phyloP scores from a whole-genome alignment of 2,329 filamentous ascomycete genomes.

The Rutstroemia sp. region DNA sequence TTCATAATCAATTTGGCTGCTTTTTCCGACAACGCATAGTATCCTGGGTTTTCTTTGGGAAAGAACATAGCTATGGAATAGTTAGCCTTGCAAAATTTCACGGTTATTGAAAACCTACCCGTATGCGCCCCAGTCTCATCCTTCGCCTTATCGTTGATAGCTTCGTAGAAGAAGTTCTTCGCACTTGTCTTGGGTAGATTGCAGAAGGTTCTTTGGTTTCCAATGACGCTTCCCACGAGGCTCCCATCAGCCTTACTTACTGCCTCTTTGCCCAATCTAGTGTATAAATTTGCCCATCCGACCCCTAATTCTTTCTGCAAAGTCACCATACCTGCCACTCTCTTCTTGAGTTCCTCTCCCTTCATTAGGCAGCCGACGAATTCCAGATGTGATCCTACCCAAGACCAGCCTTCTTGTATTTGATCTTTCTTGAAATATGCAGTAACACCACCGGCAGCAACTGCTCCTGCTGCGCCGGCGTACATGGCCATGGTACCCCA shows the following conservation, averaged over 20 bases:
- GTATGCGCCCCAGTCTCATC: slow-evolving; percentile 81
- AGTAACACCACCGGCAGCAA: slow-evolving; percentile 74
- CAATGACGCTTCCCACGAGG: slow-evolving; percentile 52
- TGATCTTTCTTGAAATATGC: slow-evolving; percentile 81
- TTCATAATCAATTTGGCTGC: slow-evolving; percentile 56
- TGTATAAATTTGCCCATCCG: slow-evolving; percentile 83
- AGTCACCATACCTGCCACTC: slow-evolving; percentile 61
- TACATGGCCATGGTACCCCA: slow-evolving; percentile 84
- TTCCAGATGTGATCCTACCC: slow-evolving; percentile 85
- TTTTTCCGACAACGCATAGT: slow-evolving; percentile 56
- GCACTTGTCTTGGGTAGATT: slow-evolving; percentile 58
- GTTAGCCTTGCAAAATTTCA: slow-evolving; percentile 12
- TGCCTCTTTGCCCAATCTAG: slow-evolving; percentile 66
- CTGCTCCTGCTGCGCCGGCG: slow-evolving; percentile 75
- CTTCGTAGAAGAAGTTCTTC: slow-evolving; percentile 56
- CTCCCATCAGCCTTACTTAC: slow-evolving; percentile 39
- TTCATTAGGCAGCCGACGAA: slow-evolving; percentile 86
- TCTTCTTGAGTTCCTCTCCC: slow-evolving; percentile 70
- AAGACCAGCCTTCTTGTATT: slow-evolving; percentile 66
- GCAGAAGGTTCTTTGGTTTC: slow-evolving; percentile 79
- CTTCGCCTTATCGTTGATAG: slow-evolving; percentile 68
- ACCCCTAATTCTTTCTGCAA: slow-evolving; percentile 59
- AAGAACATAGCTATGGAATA: slow-evolving; percentile 59
- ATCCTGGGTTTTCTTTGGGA: slow-evolving; percentile 63
- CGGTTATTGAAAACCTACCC: slow-evolving; percentile 37